Base-by-base conservation (phyloP, 2,329 filamentous ascomycete genomes). In the Drechslerella coelobrocha region DNA sequence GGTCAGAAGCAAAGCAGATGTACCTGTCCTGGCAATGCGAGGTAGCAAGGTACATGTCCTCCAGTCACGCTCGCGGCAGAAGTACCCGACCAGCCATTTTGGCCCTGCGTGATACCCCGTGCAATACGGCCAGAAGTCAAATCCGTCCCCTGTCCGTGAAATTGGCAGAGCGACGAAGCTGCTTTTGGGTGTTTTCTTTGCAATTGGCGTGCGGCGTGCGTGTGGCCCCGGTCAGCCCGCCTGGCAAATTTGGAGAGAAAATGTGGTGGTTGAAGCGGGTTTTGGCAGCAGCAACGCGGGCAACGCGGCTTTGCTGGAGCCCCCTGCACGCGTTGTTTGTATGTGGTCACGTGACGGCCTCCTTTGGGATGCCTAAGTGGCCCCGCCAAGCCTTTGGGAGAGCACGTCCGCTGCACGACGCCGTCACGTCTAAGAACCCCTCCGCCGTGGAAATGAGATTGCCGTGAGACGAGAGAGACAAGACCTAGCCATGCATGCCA, bases 41-140 rank as follows among this genome's bases (percentile, higher is more conserved):
- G 7, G 41, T 6, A 17, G 14, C 7, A 45, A 45, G 29, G 29
- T 34, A 34, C 29, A 34, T 34, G 6, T 6, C 7, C 12, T 12
- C 6, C 29, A 12, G 7, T 34, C 7, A 12, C 29, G 7, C 43
- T 27, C 37, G 47, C 45, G 59, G 59, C 19, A 52, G 39, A 66
- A 31, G 62, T 61, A 68, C 62, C 62, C 50, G 55, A 55, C 62
- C 55, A 68, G 62, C 62, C 62, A 61, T 68, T 68, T 41, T 31
- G 41, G 17, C 62, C 27, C 29, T 47, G 54, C 27, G 47, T n/a
- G 53, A 27, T 56, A 56, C 52, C 27, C 55, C 39, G 26, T 9
- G 27, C 23, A 45, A n/a, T n/a, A n/a, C n/a, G n/a, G n/a, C n/a
- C n/a, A n/a, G n/a, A n/a, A n/a, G n/a, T n/a, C n/a, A n/a, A n/a